Percentiles rank a stretch among this genome's conserved stretches.
Conservation (phyloP, 768 basidiomycete species). For the Ramaria rubella region DNA sequence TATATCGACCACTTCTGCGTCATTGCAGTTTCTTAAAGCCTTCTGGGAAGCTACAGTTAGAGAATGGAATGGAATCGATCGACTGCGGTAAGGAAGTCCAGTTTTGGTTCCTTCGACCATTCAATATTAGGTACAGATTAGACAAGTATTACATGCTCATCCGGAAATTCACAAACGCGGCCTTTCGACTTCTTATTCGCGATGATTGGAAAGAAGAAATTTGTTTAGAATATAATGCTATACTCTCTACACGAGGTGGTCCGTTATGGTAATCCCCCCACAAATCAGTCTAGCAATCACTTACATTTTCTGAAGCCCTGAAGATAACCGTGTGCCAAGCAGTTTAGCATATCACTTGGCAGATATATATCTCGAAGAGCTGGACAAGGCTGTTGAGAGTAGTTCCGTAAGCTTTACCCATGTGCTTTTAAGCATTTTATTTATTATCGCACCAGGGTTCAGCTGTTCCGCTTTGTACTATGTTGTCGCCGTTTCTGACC, state of each 20-base stretch:
- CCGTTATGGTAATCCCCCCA: slow-evolving; percentile 60
- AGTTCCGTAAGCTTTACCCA: neutral
- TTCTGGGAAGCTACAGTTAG: slow-evolving; percentile 90
- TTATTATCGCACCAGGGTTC: slow-evolving; percentile 13
- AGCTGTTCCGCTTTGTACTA: slow-evolving; percentile 44
- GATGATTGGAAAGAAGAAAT: slow-evolving; percentile 55
- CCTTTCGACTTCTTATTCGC: slow-evolving; percentile 73
- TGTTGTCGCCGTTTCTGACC: slow-evolving; percentile 64
- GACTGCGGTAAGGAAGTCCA: slow-evolving; percentile 58
- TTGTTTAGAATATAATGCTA: slow-evolving; percentile 58
- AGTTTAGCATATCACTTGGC: slow-evolving; percentile 80
- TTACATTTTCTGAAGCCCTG: slow-evolving; percentile 38
- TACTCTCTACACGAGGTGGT: slow-evolving; percentile 62
- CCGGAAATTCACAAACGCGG: slow-evolving; percentile 78
- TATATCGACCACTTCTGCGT: slow-evolving; percentile 49
- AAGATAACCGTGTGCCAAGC: slow-evolving; percentile 65
- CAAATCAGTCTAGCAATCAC: slow-evolving; percentile 7
- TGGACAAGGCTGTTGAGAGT: slow-evolving; percentile 47
- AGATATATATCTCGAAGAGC: slow-evolving; percentile 86
- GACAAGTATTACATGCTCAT: slow-evolving; percentile 98
- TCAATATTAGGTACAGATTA: slow-evolving; percentile 47
- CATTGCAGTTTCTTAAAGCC: slow-evolving; percentile 73
- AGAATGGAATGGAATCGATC: slow-evolving; percentile 92
- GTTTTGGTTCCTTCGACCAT: slow-evolving; percentile 17
- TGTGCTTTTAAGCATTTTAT: neutral